phyloP scores from a whole-genome alignment of 2,329 filamentous ascomycete species.

The Ophiocordyceps camponoti-leonardi region DNA sequence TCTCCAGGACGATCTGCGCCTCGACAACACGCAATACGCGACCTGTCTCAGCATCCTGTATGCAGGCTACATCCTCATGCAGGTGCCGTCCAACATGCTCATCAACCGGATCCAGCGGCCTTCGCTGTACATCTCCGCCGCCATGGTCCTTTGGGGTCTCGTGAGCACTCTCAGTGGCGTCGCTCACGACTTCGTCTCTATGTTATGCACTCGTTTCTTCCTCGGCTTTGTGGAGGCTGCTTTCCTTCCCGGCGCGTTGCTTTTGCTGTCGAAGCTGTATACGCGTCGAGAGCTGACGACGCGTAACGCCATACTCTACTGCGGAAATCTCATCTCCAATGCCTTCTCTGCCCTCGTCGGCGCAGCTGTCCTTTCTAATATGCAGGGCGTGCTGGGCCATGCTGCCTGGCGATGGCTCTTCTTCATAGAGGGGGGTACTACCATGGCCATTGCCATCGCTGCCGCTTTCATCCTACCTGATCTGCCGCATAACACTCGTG shows the following conservation, averaged over 20 bases:
- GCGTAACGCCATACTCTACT: slow-evolving; percentile 40
- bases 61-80: slow-evolving; percentile 49
- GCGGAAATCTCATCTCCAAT: slow-evolving; percentile 41
- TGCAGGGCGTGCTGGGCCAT: slow-evolving; percentile 36
- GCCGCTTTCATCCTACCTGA: slow-evolving; percentile 34
- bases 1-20: slow-evolving; percentile 39
- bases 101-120: slow-evolving; percentile 36
- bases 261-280: slow-evolving; percentile 51
- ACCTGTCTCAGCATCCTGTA: slow-evolving; percentile 48
- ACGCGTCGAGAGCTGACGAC: slow-evolving; percentile 38
- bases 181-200: slow-evolving; percentile 31
- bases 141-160: slow-evolving; percentile 42
- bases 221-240: slow-evolving; percentile 47
- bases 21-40: slow-evolving; percentile 42
- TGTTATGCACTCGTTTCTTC: slow-evolving; percentile 40
- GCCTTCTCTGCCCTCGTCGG: slow-evolving; percentile 42
- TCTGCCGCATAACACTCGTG: slow-evolving; percentile 35
- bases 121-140: slow-evolving; percentile 29
- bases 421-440: slow-evolving; percentile 37
- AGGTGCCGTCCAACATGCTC: slow-evolving; percentile 40
- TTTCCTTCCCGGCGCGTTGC: slow-evolving; percentile 44
- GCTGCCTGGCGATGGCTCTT: slow-evolving; percentile 45
- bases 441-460: slow-evolving; percentile 28
- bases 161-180: slow-evolving; percentile 39
- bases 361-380: slow-evolving; percentile 39